Evolutionary conservation across 2,329 filamentous ascomycete species (phyloP), one percentile per base, ranked within the genome.

Genomic region (Sclerotinia trifoliorum): DNA sequence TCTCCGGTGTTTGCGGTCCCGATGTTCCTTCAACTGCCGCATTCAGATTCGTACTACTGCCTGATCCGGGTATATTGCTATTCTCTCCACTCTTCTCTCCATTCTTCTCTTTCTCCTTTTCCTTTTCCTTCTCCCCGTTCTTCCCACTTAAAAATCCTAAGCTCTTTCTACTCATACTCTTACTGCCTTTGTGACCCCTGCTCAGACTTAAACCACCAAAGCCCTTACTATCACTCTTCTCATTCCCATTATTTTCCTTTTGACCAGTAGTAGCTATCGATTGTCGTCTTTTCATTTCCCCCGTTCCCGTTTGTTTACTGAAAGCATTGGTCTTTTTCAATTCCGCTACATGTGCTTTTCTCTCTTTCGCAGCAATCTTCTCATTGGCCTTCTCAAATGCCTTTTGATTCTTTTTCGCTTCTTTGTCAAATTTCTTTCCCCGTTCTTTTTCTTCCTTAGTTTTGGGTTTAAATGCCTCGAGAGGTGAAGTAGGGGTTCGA

Each of bases 121-220:
- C 35, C 35, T 35, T 32, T 7, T 67, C 82, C 49, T 60, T 19
- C 58, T 64, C 55, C 70, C 68, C 63, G 68, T 70, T 42, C 83
- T 70, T 86, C 83, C 64, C 54, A 44, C 42, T 44, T 46, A 89
- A 80, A 75, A 91, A 90, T 44, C 85, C 86, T 75, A 92, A 89
- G 73, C 91, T 90, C 78, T 90, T 92, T 71, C 89, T 87, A 61
- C 91, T 75, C 81, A 96, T 85, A 71, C 91, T 93, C 81, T 92
- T 94, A 78, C 89, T 92, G 13, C 87, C 87, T 66, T 89, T 84
- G 73, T 88, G 86, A 71, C 91, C 88, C 56, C 91, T 84, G 74
- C 66, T 74, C 26, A 76, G 68, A 15, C 69, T 70, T 7, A 70
- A 57, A 32, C 72, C 49, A 26, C 68, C 68, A 44, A 87, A 82